Conservation (phyloP, 2,329 filamentous ascomycete genomes). For the Phialocephala sp. region DNA sequence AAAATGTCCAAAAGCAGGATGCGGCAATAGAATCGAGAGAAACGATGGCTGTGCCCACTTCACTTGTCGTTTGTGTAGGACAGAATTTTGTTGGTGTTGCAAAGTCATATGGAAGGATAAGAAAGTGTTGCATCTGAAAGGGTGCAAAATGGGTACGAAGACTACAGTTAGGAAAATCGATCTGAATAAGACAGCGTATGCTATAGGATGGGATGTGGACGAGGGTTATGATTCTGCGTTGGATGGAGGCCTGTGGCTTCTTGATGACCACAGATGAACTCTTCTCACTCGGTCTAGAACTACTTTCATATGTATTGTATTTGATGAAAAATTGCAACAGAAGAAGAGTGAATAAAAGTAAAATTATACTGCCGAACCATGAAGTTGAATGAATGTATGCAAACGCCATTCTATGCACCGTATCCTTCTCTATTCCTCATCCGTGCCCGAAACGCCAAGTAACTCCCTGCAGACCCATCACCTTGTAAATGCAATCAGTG, state of each 20-base stretch:
- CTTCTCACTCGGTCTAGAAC: too few relatives aligned
- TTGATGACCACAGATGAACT: not conserved
- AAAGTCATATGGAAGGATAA: conserved; percentile 20
- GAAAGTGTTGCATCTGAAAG: conserved; percentile 4
- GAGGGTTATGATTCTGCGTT: conserved; percentile 19
- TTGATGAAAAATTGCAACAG: too few relatives aligned
- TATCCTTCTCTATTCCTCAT: too few relatives aligned
- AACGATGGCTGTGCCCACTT: conserved; percentile 24
- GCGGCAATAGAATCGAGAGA: conserved; percentile 21
- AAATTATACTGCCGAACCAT: too few relatives aligned
- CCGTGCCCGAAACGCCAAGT: too few relatives aligned
- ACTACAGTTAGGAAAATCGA: not conserved
- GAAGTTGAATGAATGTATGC: too few relatives aligned
- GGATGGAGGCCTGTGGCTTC: conserved; percentile 11
- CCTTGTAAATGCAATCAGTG: not conserved
- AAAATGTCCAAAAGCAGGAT: conserved; percentile 23
- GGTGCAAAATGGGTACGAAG: conserved; percentile 11
- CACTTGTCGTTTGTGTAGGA: conserved; percentile 18
- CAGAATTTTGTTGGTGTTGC: conserved; percentile 23
- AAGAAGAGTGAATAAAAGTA: too few relatives aligned
- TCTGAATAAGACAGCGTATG: conserved; percentile 9
- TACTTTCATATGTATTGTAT: too few relatives aligned
- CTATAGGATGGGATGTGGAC: conserved; percentile 16
- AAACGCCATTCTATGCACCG: too few relatives aligned
- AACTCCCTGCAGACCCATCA: too few relatives aligned